Conservation (phyloP, 768 basidiomycete species). For the Psilocybe sp. region DNA sequence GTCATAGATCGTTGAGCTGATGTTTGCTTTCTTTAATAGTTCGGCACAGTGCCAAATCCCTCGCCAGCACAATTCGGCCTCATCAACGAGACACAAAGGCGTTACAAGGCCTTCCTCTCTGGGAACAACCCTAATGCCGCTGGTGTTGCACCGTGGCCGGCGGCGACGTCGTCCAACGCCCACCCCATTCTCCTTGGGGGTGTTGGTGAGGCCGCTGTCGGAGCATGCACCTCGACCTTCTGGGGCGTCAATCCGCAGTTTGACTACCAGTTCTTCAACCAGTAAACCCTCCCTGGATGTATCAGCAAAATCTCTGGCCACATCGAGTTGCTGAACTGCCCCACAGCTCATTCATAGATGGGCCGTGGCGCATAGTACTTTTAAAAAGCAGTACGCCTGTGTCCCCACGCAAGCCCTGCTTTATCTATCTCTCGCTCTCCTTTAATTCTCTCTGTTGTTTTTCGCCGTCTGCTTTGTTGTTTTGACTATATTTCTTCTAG, state of each 20-base stretch:
- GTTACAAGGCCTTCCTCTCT: slow-evolving; percentile 64
- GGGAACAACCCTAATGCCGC: slow-evolving; percentile 61
- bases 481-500: no score
- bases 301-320: neutral
- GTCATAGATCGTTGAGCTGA: slow-evolving; percentile 2
- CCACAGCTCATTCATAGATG: no score
- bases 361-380: no score
- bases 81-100: slow-evolving; percentile 61
- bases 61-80: slow-evolving; percentile 55
- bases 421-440: neutral
- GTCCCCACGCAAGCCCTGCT: neutral
- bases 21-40: slow-evolving; percentile 22
- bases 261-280: slow-evolving; percentile 67
- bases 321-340: neutral
- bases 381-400: no score
- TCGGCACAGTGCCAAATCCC: slow-evolving; percentile 58
- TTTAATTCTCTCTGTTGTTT: no score
- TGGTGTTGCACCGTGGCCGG: slow-evolving; percentile 50
- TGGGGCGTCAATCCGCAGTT: slow-evolving; percentile 65
- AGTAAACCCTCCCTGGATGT: slow-evolving; percentile 22
- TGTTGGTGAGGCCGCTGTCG: slow-evolving; percentile 44
- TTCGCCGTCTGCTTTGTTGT: no score
- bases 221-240: slow-evolving; percentile 62
- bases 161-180: slow-evolving; percentile 48
- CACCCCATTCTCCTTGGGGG: slow-evolving; percentile 64